These are phyloP conservation scores for Pisolithus thermaeus DNA, from an alignment of 1,284 basidiomycete species.

Conservation along the genomic window DNA sequence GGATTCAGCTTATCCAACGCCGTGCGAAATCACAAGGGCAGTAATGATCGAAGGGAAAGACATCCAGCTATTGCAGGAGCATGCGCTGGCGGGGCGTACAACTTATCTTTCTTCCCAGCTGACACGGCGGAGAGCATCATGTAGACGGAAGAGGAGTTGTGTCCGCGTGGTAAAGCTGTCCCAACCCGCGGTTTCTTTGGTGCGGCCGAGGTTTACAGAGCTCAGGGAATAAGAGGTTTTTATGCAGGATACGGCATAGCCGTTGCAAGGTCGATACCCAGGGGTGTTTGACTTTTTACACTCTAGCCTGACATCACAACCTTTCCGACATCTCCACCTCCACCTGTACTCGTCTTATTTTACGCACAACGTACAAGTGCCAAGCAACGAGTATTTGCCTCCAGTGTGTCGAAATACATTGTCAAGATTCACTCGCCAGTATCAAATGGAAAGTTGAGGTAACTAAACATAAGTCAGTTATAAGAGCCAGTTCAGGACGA, in stretches of 20 bases:
- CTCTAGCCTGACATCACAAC: too few species aligned
- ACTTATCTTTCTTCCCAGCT: slow-evolving; percentile 84
- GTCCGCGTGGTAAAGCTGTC: slow-evolving; percentile 40
- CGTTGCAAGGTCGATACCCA: slow-evolving; percentile 80
- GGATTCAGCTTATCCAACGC: slow-evolving; percentile 52
- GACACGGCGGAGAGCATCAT: slow-evolving; percentile 94
- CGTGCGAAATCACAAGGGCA: too few species aligned
- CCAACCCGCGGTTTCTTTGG: slow-evolving; percentile 55
- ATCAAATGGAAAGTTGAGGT: too few species aligned
- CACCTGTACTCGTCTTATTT: too few species aligned
- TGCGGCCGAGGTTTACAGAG: slow-evolving; percentile 70
- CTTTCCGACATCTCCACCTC: too few species aligned
- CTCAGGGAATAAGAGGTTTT: slow-evolving; percentile 77
- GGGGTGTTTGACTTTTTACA: too few species aligned
- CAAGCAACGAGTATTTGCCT: too few species aligned
- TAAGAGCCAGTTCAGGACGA: too few species aligned
- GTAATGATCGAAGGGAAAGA: slow-evolving; percentile 25
- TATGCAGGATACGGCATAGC: slow-evolving; percentile 98
- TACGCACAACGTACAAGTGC: too few species aligned
- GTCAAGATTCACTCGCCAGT: too few species aligned
- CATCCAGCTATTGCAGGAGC: slow-evolving; percentile 84
- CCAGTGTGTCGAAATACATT: too few species aligned
- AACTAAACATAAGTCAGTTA: too few species aligned
- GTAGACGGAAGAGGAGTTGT: slow-evolving; percentile 89
- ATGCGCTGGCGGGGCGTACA: slow-evolving; percentile 83